Base-by-base conservation (phyloP, 768 basidiomycete genomes). In the Lentinula edodes region DNA sequence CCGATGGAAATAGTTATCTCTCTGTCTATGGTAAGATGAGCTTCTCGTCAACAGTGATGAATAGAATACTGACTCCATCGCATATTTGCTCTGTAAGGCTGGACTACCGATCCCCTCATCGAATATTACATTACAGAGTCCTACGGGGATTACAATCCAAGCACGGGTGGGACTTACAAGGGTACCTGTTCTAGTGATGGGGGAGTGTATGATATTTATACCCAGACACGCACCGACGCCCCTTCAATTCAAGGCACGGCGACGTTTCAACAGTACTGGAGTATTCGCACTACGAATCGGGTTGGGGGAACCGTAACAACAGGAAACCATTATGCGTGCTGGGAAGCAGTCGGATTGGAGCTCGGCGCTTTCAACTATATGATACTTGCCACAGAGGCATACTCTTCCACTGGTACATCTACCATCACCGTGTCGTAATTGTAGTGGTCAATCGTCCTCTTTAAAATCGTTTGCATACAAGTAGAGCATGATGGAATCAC, bases 251-350 rank as follows among this genome's bases (percentile, higher is more conserved):
- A 67, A 8, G 80, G 79, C 41, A 78, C 77, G 18, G 62, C 63
- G 59, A 81, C 78, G 16, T 80, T 82, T 72, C 66, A 75, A 63
- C 79, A 80, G 63, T 81, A 70, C 71, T 80, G 77, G 78, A 76
- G 75, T 53, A 73, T 82, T 58, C 76, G 80, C 61, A 71, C 70
- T 52, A 63, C 69, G 36, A 70, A 77, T 54, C 72, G 72, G 52
- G 69, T 71, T 59, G 67, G 72, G 36, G 75, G 75, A 13, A 73
- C 69, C 7, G 72, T 79, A 20, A 74, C 69, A 56, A 70, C 71
- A 7, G 66, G 63, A 9, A 74, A 73, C 72, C 80, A 81, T 72
- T 78, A 80, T 67, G 73, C 73, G 52, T 79, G 78, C 2, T 81
- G 79, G 79, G 65, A 60, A 34, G 61, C 59, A 6, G 62, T 73